Percentiles rank a stretch among this genome's conserved stretches.
These are phyloP conservation scores for Camelina laxa DNA, from an alignment of 345 rosid genomes.

Conservation along the genomic window DNA sequence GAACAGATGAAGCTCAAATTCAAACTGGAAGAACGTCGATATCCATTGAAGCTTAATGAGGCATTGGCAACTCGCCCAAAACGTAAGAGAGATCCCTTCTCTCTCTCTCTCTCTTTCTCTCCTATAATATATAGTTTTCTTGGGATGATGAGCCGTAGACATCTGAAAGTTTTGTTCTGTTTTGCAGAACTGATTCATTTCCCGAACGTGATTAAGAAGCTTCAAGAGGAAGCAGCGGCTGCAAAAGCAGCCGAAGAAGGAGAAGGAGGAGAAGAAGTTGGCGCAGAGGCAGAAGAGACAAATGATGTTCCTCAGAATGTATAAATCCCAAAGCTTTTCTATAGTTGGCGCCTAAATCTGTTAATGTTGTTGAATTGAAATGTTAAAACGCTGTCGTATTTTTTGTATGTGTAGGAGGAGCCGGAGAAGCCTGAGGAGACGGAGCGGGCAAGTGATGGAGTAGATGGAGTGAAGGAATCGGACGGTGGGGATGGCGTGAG, in stretches of 20 bases:
- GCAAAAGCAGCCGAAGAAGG: constrained; percentile 47
- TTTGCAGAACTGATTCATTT: constrained; percentile 66
- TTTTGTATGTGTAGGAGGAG: constrained; percentile 50
- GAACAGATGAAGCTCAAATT: constrained; percentile 73
- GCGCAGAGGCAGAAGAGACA: constrained; percentile 44
- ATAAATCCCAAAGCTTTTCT: background rate
- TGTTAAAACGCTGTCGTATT: background rate
- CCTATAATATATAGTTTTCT: background rate
- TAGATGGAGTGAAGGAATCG: constrained; percentile 35
- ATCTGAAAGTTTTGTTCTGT: constrained; percentile 1
- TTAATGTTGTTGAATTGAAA: background rate
- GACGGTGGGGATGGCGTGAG: constrained; percentile 37
- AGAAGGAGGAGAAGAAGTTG: constrained; percentile 39
- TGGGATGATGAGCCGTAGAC: background rate
- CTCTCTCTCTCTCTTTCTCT: background rate
- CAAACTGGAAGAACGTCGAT: constrained; percentile 77
- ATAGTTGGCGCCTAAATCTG: constrained; percentile 10
- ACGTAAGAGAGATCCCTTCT: constrained; percentile 44
- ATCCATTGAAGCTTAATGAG: constrained; percentile 63
- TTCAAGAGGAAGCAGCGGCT: constrained; percentile 56
- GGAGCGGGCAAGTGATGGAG: constrained; percentile 34
- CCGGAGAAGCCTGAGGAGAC: constrained; percentile 36
- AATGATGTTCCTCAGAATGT: constrained; percentile 43
- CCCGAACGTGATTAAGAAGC: constrained; percentile 62
- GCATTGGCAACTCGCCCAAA: constrained; percentile 62